These are phyloP conservation scores for Ascochyta lentis DNA, from an alignment of 2,329 filamentous ascomycete genomes.

Conservation along the genomic window DNA sequence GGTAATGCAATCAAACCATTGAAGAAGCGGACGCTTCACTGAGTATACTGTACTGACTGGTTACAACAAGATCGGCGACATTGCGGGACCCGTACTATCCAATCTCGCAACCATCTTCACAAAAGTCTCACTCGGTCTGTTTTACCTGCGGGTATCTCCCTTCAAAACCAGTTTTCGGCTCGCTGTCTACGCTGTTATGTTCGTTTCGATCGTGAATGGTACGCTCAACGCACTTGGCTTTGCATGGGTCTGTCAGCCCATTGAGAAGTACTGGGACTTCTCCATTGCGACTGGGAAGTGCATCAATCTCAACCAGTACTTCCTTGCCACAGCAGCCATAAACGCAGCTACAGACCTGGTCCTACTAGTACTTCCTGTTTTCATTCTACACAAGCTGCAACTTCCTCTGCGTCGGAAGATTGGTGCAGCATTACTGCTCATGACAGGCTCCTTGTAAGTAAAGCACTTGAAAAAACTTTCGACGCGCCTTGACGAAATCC, in stretches of 20 bases:
- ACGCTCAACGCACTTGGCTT: conserved; percentile 22
- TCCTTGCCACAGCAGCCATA: conserved; percentile 22
- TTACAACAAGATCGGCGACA: conserved; percentile 20
- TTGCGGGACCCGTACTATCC: conserved; percentile 24
- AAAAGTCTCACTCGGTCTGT: conserved; percentile 22
- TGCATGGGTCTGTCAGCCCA: conserved; percentile 24
- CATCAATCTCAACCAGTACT: conserved; percentile 20
- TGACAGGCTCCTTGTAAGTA: conserved; percentile 28
- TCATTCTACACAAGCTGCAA: conserved; percentile 27
- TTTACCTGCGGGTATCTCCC: conserved; percentile 23
- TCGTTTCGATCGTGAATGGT: conserved; percentile 22
- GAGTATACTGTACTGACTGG: neutral
- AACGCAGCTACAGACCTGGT: conserved; percentile 22
- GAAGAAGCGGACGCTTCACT: neutral
- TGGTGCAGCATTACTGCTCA: conserved; percentile 21
- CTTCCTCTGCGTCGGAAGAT: conserved; percentile 24
- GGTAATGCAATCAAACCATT: neutral
- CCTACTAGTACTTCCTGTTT: conserved; percentile 26
- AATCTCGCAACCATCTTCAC: conserved; percentile 22
- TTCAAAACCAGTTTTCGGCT: conserved; percentile 12
- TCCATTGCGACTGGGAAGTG: conserved; percentile 19
- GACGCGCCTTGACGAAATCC: neutral
- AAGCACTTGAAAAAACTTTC: too few relatives aligned
- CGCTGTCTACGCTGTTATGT: conserved; percentile 17
- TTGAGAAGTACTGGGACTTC: conserved; percentile 27